Conservation (phyloP, 1,284 basidiomycete genomes). For the Fomitopsis pinicola region DNA sequence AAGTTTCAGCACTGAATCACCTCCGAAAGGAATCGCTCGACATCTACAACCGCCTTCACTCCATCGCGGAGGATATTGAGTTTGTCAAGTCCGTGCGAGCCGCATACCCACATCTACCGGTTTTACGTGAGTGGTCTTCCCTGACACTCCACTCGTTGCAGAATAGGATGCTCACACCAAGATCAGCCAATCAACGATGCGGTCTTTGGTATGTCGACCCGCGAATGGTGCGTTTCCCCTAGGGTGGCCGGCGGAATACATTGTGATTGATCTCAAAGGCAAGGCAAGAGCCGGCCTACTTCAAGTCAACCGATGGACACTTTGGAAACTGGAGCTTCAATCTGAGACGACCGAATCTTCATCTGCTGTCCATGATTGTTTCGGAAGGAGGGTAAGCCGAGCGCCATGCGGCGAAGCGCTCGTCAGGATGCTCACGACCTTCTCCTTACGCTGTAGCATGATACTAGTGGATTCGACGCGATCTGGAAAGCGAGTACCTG, state of each 20-base stretch:
- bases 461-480: slow-evolving; percentile 92
- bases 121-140: slow-evolving; percentile 51
- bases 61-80: slow-evolving; percentile 70
- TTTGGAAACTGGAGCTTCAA: slow-evolving; percentile 86
- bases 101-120: slow-evolving; percentile 53
- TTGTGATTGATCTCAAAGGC: slow-evolving; percentile 12
- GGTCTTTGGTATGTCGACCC: slow-evolving; percentile 94
- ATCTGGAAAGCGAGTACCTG: slow-evolving; percentile 91
- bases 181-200: slow-evolving; percentile 86
- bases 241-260: neutral
- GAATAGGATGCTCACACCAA: neutral
- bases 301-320: slow-evolving; percentile 98
- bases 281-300: slow-evolving; percentile 58
- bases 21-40: slow-evolving; percentile 68
- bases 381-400: slow-evolving; percentile 50
- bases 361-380: slow-evolving; percentile 62
- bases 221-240: slow-evolving; percentile 38
- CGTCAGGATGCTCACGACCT: neutral
- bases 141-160: neutral
- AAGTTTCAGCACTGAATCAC: slow-evolving; percentile 32
- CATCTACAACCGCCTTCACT: slow-evolving; percentile 84
- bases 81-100: slow-evolving; percentile 64
- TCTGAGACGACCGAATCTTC: slow-evolving; percentile 82
- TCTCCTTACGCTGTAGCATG: slow-evolving; percentile 43
- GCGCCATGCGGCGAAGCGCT: neutral